Evolutionary conservation across 1,284 basidiomycete genomes (phyloP), one percentile per base, ranked within the genome.

Genomic region (Heterobasidion occidentale): DNA sequence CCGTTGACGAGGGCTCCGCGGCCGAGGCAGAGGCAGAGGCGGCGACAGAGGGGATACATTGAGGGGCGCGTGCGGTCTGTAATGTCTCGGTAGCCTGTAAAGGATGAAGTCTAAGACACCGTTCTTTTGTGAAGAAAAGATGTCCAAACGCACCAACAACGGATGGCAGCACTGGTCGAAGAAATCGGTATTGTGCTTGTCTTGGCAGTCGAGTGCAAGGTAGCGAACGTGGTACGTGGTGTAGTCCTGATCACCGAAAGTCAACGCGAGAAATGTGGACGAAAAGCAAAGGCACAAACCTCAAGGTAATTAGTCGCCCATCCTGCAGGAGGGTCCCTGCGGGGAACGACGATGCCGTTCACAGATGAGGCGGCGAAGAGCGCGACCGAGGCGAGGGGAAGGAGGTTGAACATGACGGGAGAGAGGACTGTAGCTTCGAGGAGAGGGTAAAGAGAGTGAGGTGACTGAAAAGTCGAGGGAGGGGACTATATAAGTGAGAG

Each of bases 111-210:
- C 38, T 11, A 42, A 11, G 38, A 42, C 27, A 27, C 51, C 34
- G 38, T 14, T 45, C 53, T n/a, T 47, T 58, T 35, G 20, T 12
- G 46, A 20, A 58, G 47, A 14, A 7, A n/a, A 47, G 27, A 36
- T 36, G 20, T 27, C 36, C 34, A 52, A 46, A 65, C 74, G 44
- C 63, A 81, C 81, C 61, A 79, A 67, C 58, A 74, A 63, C 35
- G 81, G 82, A 66, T 77, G 77, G 72, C 82, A 85, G 69, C 81
- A 84, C 38, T 68, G 64, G 55, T 81, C 74, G 67, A 86, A 90
- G 76, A 90, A 92, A 20, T 70, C 49, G n/a, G 79, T 80, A 67
- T 77, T 72, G 71, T 90, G 86, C 71, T 89, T 69, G 58, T 65
- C 64, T 58, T 81, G 66, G 69, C 85, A 88, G 54, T 71, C 72